Base-by-base conservation (phyloP, 2,329 filamentous ascomycete genomes). In the Epicoccum sorghinum region DNA sequence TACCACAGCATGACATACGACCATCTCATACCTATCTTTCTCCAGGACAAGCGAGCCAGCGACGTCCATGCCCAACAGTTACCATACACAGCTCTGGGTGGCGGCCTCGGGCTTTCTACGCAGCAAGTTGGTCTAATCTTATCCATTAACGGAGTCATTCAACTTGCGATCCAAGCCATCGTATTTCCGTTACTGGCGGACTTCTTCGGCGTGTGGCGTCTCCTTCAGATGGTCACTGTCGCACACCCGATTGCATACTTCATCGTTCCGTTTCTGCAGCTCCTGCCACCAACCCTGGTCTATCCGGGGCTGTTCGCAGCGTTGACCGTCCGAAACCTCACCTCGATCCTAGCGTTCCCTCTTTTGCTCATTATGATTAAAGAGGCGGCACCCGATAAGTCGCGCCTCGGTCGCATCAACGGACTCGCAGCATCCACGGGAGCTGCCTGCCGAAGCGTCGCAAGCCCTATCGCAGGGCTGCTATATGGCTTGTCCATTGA, bases 1-100 rank as follows among this genome's bases (percentile, higher is more conserved):
- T 96, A 96, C 72, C 93, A 97, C 76, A 91, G 89, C 33, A 97
- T 97, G 92, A 92, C 89, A 0, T 97, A 91, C 75, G 93, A 97
- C 69, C 90, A 96, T 71, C 83, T 97, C 0, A 81, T 96, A 48
- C 93, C 93, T 7, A 96, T 97, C 55, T 97, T 96, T 76, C 86
- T 96, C 46, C 92, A 97, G 72, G 92, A 96, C 65, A 82, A 86
- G 36, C 83, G 84, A 27, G 77, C 64, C 29, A 59, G 67, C 25
- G 65, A 70, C 27, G 52, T 74, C 75, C 58, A 69, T 18, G 59
- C 67, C 13, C 58, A 69, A 40, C 49, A 61, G 9, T 39, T 73
- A 8, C 59, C 66, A 4, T 51, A 58, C 13, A 65, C 71, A 6
- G 70, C 72, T 3, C 64, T 80, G 7, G 76, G 81, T 0, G 88